Conservation (phyloP, 345 rosid genomes). For the Crucihimalaya himalaica region DNA sequence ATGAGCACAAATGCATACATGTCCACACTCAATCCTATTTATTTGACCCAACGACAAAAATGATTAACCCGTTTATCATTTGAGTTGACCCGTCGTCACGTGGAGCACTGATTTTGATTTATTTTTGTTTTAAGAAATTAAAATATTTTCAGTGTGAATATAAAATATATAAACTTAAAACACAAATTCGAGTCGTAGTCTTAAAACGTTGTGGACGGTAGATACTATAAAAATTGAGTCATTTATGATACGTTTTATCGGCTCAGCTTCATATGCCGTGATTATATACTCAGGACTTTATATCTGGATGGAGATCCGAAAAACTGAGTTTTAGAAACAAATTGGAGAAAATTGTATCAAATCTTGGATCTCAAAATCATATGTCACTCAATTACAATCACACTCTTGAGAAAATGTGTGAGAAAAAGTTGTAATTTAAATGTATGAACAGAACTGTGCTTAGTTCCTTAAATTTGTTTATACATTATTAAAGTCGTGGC, state of each 20-base stretch:
- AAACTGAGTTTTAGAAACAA: neutral
- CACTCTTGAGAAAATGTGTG: neutral
- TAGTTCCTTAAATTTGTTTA: neutral
- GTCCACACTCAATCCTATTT: constrained; percentile 4
- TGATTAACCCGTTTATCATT: constrained; percentile 2
- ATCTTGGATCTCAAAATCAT: neutral
- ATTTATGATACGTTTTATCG: neutral
- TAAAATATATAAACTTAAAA: neutral
- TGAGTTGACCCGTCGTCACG: constrained; percentile 8
- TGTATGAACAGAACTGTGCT: constrained; percentile 8
- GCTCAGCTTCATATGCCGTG: neutral
- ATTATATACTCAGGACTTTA: neutral
- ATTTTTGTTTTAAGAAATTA: no score
- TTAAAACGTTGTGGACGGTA: neutral
- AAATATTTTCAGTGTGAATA: neutral
- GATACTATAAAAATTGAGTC: neutral
- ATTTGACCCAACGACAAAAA: constrained; percentile 19
- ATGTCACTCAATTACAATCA: neutral
- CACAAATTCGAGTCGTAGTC: neutral
- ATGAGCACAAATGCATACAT: neutral
- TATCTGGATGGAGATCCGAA: neutral
- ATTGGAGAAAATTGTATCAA: no score
- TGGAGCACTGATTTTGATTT: neutral
- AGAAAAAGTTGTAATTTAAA: neutral
- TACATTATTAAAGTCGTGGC: constrained; percentile 12